Base-by-base conservation (phyloP, 345 rosid species). In the Hibiscus tridactylites region DNA sequence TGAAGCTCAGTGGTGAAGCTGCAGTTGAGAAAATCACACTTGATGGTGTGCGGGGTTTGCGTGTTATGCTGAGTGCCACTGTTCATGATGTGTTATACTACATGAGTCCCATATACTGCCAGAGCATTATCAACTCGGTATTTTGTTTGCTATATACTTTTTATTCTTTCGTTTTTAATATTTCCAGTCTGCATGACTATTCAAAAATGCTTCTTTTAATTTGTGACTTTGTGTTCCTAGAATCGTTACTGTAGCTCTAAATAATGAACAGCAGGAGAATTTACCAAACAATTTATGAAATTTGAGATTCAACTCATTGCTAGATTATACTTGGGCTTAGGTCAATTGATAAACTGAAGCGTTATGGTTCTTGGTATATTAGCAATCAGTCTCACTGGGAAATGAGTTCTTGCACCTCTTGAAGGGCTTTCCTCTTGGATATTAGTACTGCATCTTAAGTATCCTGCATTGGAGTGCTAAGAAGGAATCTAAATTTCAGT, bases 51-150 rank as follows among this genome's bases (percentile, higher is more conserved):
- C 85, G 91, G 13, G 92, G 96, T 68, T 80, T 95, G 74, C 96
- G 98, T 42, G 86, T 86, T 72, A 90, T 77, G 86, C 84, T 95
- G 79, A 86, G 99, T 71, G 99, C 98, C 62, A 95, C 99, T 67
- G 97, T 84, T 74, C 99, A 95, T 73, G 98, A 95, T 80, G 99
- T 95, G 67, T 80, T 95, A 61, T 92, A 95, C 79, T 95, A 95
- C 83, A 89, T 95, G 99, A 95, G 98, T 79, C 97, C 99, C 71
- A 87, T 95, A 72, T 92, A 95, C 61, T 92, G 98, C 74, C 99
- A 95, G 81, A 93, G 90, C 81, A 92, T 95, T 58, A 87, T 92
- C 65, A 81, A 92, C 76, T 90, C 99, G 89, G 98, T 95, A 89
- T 58, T 70, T 61, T 61, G 47, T 66, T 71, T 68, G 50, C 53